Percentiles rank a stretch among this genome's conserved stretches.
Evolutionary conservation across 2,329 filamentous ascomycete genomes (phyloP).

Genomic region (Diaporthe amygdali): DNA sequence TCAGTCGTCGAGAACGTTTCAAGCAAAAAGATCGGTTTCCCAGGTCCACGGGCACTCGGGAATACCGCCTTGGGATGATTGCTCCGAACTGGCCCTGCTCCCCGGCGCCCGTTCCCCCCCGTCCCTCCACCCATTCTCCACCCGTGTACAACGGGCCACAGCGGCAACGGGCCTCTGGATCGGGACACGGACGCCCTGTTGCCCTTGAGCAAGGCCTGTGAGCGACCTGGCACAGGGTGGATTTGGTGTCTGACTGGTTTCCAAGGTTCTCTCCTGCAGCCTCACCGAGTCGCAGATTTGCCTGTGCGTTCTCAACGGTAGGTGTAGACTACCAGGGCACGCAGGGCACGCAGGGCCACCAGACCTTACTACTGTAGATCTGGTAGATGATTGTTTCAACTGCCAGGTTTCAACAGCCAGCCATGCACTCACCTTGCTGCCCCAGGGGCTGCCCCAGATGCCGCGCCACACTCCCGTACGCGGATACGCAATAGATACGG

Average conservation of each 20-base stretch:
- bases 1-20: constrained; percentile 2
- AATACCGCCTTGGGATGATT: background rate
- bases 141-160: background rate
- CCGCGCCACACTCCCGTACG: background rate
- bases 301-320: background rate
- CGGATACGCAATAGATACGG: background rate
- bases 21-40: background rate
- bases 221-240: background rate
- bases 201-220: background rate
- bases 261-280: background rate
- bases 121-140: background rate
- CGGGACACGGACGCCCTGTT: background rate
- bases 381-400: background rate
- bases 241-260: background rate
- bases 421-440: too few relatives aligned
- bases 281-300: background rate
- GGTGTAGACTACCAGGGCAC: background rate
- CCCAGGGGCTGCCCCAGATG: background rate
- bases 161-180: background rate
- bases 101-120: background rate
- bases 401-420: too few relatives aligned
- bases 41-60: background rate
- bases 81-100: constrained; percentile 4
- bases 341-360: too few relatives aligned
- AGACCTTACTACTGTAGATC: too few relatives aligned